Conservation (phyloP, 208 protist species). For the Porcisia hertigi region DNA sequence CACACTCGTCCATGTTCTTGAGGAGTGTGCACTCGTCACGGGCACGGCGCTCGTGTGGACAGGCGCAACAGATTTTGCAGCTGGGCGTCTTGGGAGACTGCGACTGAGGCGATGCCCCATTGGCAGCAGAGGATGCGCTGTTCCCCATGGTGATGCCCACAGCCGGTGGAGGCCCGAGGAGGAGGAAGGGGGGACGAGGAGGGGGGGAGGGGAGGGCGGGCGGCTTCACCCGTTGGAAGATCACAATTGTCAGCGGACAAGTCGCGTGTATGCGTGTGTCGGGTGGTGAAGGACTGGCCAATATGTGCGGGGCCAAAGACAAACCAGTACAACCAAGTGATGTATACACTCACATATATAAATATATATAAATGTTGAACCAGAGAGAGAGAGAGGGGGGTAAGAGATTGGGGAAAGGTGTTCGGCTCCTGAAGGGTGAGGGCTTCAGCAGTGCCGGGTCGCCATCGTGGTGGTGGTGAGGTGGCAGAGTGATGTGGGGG, state of each 20-base stretch:
- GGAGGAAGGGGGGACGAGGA: neutral
- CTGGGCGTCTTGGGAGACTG: conserved; percentile 36
- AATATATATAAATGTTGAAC: conserved; percentile 1
- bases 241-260: neutral
- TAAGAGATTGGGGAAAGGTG: neutral
- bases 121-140: conserved; percentile 2
- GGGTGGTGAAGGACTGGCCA: neutral
- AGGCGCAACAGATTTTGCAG: conserved; percentile 90
- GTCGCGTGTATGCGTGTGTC: neutral
- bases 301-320: neutral
- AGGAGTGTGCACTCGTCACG: conserved; percentile 83
- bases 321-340: neutral
- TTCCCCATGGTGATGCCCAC: conserved; percentile 8
- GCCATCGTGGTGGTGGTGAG: too few species aligned
- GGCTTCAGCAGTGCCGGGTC: neutral
- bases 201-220: neutral
- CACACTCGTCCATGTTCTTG: conserved; percentile 66
- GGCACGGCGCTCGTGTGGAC: conserved; percentile 62
- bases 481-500: neutral
- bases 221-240: too few species aligned
- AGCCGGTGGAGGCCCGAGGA: neutral
- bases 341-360: conserved; percentile 10
- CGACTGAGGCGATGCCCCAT: neutral
- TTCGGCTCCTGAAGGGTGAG: neutral
- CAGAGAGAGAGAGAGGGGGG: neutral